Evolutionary conservation across 495 filamentous ascomycete genomes (phyloP), one percentile per base, ranked within the genome.

Genomic region (Extremus antarcticus): DNA sequence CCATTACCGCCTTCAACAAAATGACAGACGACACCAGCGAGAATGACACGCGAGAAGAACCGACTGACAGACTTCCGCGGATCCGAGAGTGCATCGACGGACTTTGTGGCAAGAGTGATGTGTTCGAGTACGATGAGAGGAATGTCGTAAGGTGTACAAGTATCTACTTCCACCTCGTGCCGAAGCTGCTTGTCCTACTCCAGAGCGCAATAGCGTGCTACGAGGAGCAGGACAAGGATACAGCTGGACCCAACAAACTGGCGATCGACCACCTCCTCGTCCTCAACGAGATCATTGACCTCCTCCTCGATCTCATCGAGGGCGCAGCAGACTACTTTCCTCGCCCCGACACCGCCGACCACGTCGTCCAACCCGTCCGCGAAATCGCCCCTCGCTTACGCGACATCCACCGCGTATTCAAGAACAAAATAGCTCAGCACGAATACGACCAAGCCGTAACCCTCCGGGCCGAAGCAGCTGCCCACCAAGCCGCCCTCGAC

Each of bases 121-220:
- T 48, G 11, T 20, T 48, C 15, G 39, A 22, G 22, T 49, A 41
- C 10, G 43, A 58, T 15, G 50, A 50, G 21, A 50, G 23, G 25
- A 52, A 53, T 21, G 17, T 8, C 10, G 17, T n/a, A 2, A 43
- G 40, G 16, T 16, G 16, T 4, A 55, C 45, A 10, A 35, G 54
- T 25, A 61, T 61, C 25, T 61, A 63, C 47, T 35, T 24, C 21
- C 57, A 61, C 40, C 40, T 57, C 22, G 55, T 61, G n/a, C 57
- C 54, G 7, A 35, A 43, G 4, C 43, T 65, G 25, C 43, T 59
- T 9, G 16, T 25, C 40, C 54, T 63, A 1, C 15, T 63, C 8
- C 2, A 24, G 16, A 15, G 25, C 4, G 43, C 40, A 15, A 19
- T 63, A 2, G n/a, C 1, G 1, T 20, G 13, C 56, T 60, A 62